Conservation (phyloP, 2,329 filamentous ascomycete genomes). For the Tricladium varicosporioides region DNA sequence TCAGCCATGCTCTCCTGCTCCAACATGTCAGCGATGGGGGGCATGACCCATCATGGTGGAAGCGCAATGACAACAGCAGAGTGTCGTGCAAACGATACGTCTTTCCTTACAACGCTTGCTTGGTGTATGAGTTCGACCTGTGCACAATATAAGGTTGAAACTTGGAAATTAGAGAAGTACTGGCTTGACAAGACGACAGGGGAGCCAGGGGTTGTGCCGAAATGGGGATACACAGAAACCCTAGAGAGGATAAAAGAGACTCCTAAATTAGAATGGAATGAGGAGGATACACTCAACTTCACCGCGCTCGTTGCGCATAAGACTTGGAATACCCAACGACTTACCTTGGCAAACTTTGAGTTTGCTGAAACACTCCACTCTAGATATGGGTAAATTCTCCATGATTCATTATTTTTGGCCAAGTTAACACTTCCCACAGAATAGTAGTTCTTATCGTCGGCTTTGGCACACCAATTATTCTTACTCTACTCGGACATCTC, state of each 20-base stretch:
- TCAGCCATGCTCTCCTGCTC: background rate
- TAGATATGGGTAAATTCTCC: slow-evolving; percentile 7
- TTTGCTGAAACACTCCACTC: slow-evolving; percentile 1
- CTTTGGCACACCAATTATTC: slow-evolving; percentile 29
- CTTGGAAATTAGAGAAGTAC: slow-evolving; percentile 27
- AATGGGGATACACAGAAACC: slow-evolving; percentile 26
- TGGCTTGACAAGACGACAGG: slow-evolving; percentile 27
- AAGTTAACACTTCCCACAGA: background rate
- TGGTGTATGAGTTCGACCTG: slow-evolving; percentile 32
- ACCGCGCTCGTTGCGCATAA: background rate
- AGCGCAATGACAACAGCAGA: background rate
- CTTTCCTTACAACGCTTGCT: slow-evolving; percentile 30
- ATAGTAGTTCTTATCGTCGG: slow-evolving; percentile 24
- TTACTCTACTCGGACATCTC: slow-evolving; percentile 24
- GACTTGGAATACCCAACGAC: background rate
- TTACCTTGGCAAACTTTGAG: background rate
- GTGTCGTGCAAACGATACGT: slow-evolving; percentile 23
- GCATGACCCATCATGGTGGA: background rate
- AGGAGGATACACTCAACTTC: background rate
- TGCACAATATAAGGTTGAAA: slow-evolving; percentile 10
- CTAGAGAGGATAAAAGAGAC: background rate
- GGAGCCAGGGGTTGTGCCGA: slow-evolving; percentile 18
- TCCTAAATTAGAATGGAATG: background rate
- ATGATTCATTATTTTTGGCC: background rate
- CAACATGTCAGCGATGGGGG: background rate